Base-by-base conservation (phyloP, 2,329 filamentous ascomycete genomes). In the Hymenotorrendiella dingleyae region DNA sequence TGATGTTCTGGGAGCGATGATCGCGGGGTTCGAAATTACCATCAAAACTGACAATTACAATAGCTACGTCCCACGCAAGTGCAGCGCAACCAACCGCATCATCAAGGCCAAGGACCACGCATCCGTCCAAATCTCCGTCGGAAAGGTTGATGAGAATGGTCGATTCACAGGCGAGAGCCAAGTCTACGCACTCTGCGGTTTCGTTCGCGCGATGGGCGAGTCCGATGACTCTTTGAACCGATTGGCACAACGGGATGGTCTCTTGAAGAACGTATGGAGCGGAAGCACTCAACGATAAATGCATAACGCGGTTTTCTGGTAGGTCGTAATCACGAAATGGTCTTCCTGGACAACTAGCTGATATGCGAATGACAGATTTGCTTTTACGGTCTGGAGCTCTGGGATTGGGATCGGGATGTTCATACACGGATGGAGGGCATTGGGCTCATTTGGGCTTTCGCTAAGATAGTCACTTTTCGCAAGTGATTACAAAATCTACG, bases 81-180 rank as follows among this genome's bases (percentile, higher is more conserved):
- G 91, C 86, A 88, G 81, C 72, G 90, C 90, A 63, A 95, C 91
- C 72, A 94, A 94, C 87, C 88, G 93, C 76, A 96, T 97, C 80
- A 97, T 98, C 84, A 96, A 96, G 80, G 89, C 93, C 78, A 96
- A 97, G 79, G 93, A 98, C 76, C 93, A 98, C 81, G 91, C 88
- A 64, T 94, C 87, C 54, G 93, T 97, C 63, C 93, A 98, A 75
- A 88, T 98, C 72, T 87, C 84, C 63, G 78, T 98, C 68, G 91
- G 84, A 72, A 97, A 96, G 79, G 93, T 98, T 63, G 91, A 97
- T 72, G 93, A 98, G 84, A 94, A 90, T 76, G 93, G 93, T 69
- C 87, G 90, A 58, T 65, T 82, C 74, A 88, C 87, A 60, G 89
- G 91, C 72, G 93, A 96, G 78, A 94, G 90, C 83, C 86, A 96